Evolutionary conservation across 345 rosid genomes (phyloP), one percentile per base, ranked within the genome.

Genomic region (Populus deltoides): DNA sequence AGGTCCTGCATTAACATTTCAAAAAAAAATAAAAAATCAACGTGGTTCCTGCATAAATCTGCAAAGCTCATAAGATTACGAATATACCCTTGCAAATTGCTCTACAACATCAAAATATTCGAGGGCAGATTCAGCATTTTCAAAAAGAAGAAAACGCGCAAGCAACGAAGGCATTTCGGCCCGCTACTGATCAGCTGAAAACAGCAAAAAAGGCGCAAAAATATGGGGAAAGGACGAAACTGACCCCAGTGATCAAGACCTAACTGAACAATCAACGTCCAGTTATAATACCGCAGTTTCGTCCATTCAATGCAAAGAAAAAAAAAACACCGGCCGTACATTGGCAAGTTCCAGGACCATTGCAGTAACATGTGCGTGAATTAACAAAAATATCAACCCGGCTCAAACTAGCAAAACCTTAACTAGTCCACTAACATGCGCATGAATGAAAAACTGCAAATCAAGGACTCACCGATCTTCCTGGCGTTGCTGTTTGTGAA

Each of bases 401-500:
- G 65, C 65, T 24, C 12, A 59, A 24, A 10, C 7, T 24, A 59
- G 65, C 29, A 59, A 10, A 24, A 24, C 16, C 12, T 9, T 10
- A 1, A n/a, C 5, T 25, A 57, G 10, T 57, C 12, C 65, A 59
- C 65, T 59, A 24, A n/a, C 29, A 59, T 59, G 65, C 29, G 27
- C 65, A 59, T 59, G 65, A 59, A 59, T 24, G 65, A 4, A 59
- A n/a, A 10, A 24, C 12, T 25, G 15, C 25, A 45, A 9, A 16
- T 22, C 6, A 27, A 43, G 55, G 85, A 2, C 84, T 90, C 43
- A 93, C 99, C 99, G 68, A 95, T 92, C 82, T 86, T 90, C 76
- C 92, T 87, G 67, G 79, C 75, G 84, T 93, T 96, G 85, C 82
- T 83, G 72, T 90, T 88, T 36, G 98, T 93, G 88, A 92, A 96